Base-by-base conservation (phyloP, 106 monocot species). In the Xerophyta viscosa region DNA sequence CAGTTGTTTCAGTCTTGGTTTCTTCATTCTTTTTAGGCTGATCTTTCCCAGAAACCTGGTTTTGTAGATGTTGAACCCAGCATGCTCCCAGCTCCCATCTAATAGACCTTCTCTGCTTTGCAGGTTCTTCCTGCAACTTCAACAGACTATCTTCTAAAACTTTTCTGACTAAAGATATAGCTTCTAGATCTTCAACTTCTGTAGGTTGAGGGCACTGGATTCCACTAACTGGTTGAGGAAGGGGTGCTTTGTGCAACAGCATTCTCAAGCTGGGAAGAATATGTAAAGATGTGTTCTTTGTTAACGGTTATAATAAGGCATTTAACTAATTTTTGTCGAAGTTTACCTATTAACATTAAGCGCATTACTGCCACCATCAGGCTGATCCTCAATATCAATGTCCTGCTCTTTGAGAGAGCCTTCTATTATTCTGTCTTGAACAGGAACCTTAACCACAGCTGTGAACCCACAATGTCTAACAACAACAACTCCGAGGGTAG, bases 31-130 rank as follows among this genome's bases (percentile, higher is more conserved):
- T 88, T 47, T 77, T 83, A 1, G 77, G 31, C 29, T 88, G 75
- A 12, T 30, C 64, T 46, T 94, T 88, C 26, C 57, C 83, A 14
- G 77, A 67, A 60, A 59, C 60, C 46, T 63, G 65, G 27, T 57
- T 76, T 79, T 92, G 51, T 88, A 94, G 61, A 67, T 88, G 84
- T 31, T 88, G 94, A 24, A 88, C 75, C 94, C 94, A 94, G 69
- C 94, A 94, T 53, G 88, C 88, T 54, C 94, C 94, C 20, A 94
- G 78, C 54, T 94, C 94, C 94, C 94, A 94, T 53, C 88, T 75
- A 36, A 94, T 77, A 11, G 60, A 69, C 20, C 39, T 78, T 39
- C 72, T 47, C 3, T 27, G 21, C 57, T 0, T 37, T 7, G 21
- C 52, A 49, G 73, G 22, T 14, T 24, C 20, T 51, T 73, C 59